Evolutionary conservation across 805 yeast genomes (phyloP).

Genomic region (Candida krabiensis): DNA sequence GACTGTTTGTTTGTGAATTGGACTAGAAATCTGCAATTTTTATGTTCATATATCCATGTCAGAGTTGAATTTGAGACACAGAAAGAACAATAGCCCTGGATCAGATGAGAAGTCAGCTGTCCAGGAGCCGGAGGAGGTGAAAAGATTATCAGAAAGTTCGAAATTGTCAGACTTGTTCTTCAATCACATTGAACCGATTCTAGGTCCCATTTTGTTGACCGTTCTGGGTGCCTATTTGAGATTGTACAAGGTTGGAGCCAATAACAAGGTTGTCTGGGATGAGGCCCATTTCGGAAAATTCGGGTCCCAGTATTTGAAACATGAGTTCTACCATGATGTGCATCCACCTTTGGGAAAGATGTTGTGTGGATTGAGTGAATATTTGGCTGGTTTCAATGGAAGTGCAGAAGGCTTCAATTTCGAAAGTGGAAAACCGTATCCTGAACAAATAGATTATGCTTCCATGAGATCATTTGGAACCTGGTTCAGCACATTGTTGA

Average conservation of each 20-base stretch:
- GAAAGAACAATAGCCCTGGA: too few relatives aligned
- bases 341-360: constrained; percentile 97
- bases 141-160: not conserved
- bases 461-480: constrained; percentile 75
- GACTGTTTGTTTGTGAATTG: too few relatives aligned
- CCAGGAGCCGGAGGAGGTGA: not conserved
- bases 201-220: constrained; percentile 47
- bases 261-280: constrained; percentile 76
- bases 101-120: too few relatives aligned
- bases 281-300: constrained; percentile 95
- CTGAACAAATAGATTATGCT: constrained; percentile 58
- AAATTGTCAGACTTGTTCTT: not conserved
- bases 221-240: constrained; percentile 52
- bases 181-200: constrained; percentile 29
- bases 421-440: constrained; percentile 63
- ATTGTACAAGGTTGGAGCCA: constrained; percentile 55
- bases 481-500: constrained; percentile 61
- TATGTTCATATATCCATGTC: too few relatives aligned
- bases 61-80: constrained; percentile 2
- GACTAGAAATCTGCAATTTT: too few relatives aligned
- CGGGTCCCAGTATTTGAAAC: constrained; percentile 85
- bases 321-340: constrained; percentile 92
- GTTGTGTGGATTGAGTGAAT: constrained; percentile 86
- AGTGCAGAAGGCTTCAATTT: constrained; percentile 63
- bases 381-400: constrained; percentile 72